A percentile compares a stretch with the other conserved stretches of the same genome.
Evolutionary conservation across 2,329 filamentous ascomycete genomes (phyloP).

Genomic region (Colletotrichum sp.): DNA sequence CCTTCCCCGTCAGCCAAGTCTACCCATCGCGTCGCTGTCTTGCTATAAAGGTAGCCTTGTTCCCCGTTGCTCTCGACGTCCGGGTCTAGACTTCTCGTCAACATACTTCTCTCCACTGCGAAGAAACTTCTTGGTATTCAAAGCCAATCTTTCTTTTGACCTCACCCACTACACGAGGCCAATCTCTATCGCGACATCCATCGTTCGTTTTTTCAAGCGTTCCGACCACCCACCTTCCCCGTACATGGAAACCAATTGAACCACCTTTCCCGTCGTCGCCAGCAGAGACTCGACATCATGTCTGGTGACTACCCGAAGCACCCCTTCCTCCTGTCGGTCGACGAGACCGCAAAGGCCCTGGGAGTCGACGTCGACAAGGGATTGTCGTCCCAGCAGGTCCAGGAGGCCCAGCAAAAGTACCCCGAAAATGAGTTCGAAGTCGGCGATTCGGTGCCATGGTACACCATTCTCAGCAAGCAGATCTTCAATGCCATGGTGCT

Average conservation of each 20-base stretch:
- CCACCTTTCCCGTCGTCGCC: background rate
- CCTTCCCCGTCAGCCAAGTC: conserved; percentile 3
- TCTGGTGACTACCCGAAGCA: conserved; percentile 56
- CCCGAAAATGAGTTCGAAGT: conserved; percentile 75
- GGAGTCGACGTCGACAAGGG: conserved; percentile 71
- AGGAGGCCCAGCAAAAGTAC: conserved; percentile 62
- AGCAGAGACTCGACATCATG: conserved; percentile 35
- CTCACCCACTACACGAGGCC: background rate
- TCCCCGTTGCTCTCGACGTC: background rate
- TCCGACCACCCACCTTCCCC: background rate
- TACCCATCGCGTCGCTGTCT: conserved; percentile 5
- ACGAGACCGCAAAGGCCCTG: conserved; percentile 67
- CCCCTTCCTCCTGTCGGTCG: conserved; percentile 65
- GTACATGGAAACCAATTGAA: conserved; percentile 7
- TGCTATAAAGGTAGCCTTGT: conserved; percentile 22
- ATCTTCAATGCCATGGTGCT: conserved; percentile 81
- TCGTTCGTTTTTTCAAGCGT: background rate
- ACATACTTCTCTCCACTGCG: conserved; percentile 1
- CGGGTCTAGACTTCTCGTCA: background rate
- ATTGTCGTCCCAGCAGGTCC: conserved; percentile 64
- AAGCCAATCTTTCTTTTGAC: conserved; percentile 11
- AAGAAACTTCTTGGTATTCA: background rate
- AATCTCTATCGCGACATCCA: background rate
- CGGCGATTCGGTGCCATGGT: conserved; percentile 69
- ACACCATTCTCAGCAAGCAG: conserved; percentile 76